A percentile compares a stretch with the other conserved stretches of the same genome.
These are phyloP conservation scores for Penicillium expansum DNA, from an alignment of 2,329 filamentous ascomycete genomes.

Conservation along the genomic window DNA sequence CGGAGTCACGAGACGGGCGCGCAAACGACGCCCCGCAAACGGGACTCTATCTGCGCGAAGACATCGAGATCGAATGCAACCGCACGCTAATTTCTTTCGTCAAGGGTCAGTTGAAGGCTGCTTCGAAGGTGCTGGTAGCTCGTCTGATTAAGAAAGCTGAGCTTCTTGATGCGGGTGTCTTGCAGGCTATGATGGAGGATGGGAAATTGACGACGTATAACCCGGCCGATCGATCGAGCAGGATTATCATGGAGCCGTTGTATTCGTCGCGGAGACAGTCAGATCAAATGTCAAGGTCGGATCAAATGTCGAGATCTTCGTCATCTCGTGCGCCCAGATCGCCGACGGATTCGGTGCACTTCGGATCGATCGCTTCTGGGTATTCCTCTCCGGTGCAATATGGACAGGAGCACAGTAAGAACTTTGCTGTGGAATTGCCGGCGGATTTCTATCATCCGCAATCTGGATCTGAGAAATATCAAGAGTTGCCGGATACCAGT, in stretches of 20 bases:
- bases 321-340: not conserved
- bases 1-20: slow-evolving; percentile 64
- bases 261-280: not conserved
- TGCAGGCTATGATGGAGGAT: slow-evolving; percentile 20
- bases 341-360: slow-evolving; percentile 1
- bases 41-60: slow-evolving; percentile 79
- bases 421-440: slow-evolving; percentile 14
- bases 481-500: slow-evolving; percentile 4
- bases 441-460: slow-evolving; percentile 9
- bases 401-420: not conserved
- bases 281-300: slow-evolving; percentile 4
- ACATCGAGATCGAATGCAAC: slow-evolving; percentile 80
- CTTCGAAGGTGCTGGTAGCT: slow-evolving; percentile 68
- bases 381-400: not conserved
- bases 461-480: not conserved
- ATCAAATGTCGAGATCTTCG: slow-evolving; percentile 1
- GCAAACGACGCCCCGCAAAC: slow-evolving; percentile 59
- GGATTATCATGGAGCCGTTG: not conserved
- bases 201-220: slow-evolving; percentile 22
- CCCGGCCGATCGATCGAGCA: slow-evolving; percentile 16
- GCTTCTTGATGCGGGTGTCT: slow-evolving; percentile 29
- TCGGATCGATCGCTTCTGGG: not conserved
- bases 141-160: slow-evolving; percentile 56
- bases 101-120: slow-evolving; percentile 76
- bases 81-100: slow-evolving; percentile 73